Conservation (phyloP, 495 filamentous ascomycete species). For the Neurospora tetrasperma region DNA sequence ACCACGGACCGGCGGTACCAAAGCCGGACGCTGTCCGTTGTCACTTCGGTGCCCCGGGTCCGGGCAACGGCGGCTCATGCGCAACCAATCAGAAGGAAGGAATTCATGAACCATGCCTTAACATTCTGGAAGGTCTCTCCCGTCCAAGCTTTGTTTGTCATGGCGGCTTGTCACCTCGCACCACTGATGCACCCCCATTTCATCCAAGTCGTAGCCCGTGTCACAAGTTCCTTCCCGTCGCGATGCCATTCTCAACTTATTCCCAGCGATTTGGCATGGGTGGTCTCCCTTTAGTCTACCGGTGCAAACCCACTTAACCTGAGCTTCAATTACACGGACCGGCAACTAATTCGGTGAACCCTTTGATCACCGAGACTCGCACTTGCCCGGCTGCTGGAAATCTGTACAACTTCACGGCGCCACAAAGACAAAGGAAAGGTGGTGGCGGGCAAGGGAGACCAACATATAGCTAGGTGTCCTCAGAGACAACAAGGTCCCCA, state of each 20-base stretch:
- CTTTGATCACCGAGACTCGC: background rate
- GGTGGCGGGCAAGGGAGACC: background rate
- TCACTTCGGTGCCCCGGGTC: background rate
- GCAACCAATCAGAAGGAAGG: background rate
- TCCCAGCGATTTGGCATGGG: background rate
- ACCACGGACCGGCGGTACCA: background rate
- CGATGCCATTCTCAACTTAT: background rate
- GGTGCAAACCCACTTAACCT: background rate
- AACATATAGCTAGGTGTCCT: background rate
- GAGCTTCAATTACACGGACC: background rate
- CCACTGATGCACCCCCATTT: background rate
- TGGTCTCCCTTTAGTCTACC: background rate
- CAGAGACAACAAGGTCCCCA: conserved; percentile 1
- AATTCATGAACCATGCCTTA: background rate
- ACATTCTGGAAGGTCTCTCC: background rate
- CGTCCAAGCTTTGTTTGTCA: background rate
- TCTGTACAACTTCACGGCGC: background rate
- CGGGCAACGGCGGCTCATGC: background rate
- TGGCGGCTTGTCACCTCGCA: background rate
- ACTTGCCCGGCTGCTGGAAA: background rate
- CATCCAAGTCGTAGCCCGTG: background rate
- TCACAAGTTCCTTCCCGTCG: background rate
- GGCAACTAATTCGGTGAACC: background rate
- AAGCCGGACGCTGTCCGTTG: background rate
- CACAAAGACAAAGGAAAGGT: background rate